These are phyloP conservation scores for Pythium diclinum DNA, from an alignment of 352 stramenopile genomes.

Conservation along the genomic window DNA sequence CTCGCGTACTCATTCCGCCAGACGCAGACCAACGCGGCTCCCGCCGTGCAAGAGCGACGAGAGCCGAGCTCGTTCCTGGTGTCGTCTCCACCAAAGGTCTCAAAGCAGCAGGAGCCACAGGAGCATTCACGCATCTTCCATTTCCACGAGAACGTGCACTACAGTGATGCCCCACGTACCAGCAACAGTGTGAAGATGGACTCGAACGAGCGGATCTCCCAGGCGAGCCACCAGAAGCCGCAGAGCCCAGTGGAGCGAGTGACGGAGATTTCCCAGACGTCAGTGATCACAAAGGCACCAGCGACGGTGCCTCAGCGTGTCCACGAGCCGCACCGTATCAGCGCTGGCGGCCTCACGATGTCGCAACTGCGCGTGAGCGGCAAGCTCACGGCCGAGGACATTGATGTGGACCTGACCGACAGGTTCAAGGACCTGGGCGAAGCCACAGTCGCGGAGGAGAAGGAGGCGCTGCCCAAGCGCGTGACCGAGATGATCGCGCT, in stretches of 20 bases:
- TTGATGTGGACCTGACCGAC: conserved; percentile 6
- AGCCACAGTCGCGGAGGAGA: neutral
- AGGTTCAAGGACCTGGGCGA: conserved; percentile 26
- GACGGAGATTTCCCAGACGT: neutral
- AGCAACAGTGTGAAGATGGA: neutral
- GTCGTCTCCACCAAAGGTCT: neutral
- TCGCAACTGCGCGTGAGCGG: conserved; percentile 27
- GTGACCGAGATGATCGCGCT: conserved; percentile 31
- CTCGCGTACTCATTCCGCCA: conserved; percentile 26
- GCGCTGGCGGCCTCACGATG: conserved; percentile 21
- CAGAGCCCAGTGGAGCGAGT: neutral
- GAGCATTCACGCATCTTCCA: neutral
- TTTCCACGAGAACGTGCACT: neutral
- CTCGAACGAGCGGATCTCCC: neutral
- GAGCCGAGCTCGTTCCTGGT: neutral
- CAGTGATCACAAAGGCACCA: neutral
- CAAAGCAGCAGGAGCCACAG: neutral
- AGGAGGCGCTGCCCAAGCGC: conserved; percentile 12
- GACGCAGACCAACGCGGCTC: neutral
- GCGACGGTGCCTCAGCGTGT: neutral
- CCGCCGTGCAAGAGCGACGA: conserved; percentile 1
- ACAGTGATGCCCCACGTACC: neutral
- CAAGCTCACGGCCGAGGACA: conserved; percentile 10
- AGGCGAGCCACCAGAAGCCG: neutral
- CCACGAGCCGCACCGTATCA: conserved; percentile 4